phyloP scores from a whole-genome alignment of 148 eudicot genomes.

The Camellia lanceoleosa region DNA sequence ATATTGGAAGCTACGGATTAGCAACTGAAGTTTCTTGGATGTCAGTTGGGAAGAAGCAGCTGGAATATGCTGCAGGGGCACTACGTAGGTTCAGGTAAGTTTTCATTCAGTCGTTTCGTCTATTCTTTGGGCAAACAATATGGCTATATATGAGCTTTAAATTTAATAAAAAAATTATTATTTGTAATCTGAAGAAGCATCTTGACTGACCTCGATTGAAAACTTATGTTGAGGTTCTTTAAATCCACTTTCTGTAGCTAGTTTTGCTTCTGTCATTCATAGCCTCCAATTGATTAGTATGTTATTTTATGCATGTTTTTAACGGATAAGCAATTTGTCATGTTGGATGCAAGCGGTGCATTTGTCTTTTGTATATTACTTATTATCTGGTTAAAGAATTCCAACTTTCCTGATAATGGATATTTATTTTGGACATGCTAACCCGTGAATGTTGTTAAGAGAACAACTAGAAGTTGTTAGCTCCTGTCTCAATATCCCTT shows the following conservation, averaged over 20 bases:
- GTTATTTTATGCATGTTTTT: neutral
- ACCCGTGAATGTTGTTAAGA: neutral
- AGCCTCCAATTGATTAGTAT: neutral
- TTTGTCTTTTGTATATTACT: neutral
- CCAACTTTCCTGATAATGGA: neutral
- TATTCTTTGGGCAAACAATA: neutral
- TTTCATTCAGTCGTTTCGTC: neutral
- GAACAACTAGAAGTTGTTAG: neutral
- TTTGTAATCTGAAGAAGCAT: neutral
- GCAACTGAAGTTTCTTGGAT: conserved; percentile 25
- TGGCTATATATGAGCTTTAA: neutral
- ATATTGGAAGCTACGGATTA: conserved; percentile 21
- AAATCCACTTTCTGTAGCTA: neutral
- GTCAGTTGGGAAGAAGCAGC: conserved; percentile 24
- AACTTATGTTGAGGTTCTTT: conserved; percentile 14
- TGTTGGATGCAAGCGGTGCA: neutral
- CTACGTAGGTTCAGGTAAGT: conserved; percentile 18
- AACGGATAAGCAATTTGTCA: neutral
- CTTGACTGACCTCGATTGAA: neutral
- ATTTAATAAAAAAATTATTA: neutral
- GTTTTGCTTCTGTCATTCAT: neutral
- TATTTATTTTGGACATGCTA: neutral
- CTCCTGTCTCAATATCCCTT: neutral
- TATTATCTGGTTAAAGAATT: neutral
- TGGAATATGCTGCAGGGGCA: conserved; percentile 26